Base-by-base conservation (phyloP, 768 basidiomycete genomes). In the Strobilomyces confusus region DNA sequence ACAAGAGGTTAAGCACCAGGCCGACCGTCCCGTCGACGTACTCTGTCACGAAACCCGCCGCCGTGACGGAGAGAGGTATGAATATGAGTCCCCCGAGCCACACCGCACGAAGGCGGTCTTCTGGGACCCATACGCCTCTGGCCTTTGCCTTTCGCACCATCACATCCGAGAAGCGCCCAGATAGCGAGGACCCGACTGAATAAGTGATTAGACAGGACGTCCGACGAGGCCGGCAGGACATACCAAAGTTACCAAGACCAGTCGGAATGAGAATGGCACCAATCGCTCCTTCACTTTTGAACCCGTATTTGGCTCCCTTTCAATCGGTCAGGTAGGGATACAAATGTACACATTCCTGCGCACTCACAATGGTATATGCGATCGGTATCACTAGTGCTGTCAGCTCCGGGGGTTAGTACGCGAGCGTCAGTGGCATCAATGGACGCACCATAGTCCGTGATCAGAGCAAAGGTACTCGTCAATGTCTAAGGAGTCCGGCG, bases 101-200 rank as follows among this genome's bases (percentile, higher is more conserved):
- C 2, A 78, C 71, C 2, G 75, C 83, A 1, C 81, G 75, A 23
- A 88, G 73, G 6, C 86, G 79, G 57, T 86, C 87, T 64, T 89
- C 86, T 0, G 86, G 86, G 40, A 80, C 77, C 83, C 82, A 86
- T 2, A 71, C 59, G 1, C 84, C 84, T 0, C 74, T 75, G 43
- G 73, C 67, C 15, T 76, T 76, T 69, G 79, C 83, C 37, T 61
- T 63, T 17, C 76, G 68, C 22, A 89, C 71, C 0, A 77, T 68
- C 25, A 58, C 55, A 63, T 89, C 87, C 0, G 87, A 87, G 0
- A 86, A 54, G 15, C 72, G 72, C 1, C 87, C 86, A 0, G 81
- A 76, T 7, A 84, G 56, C 4, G 80, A 79, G 3, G 84, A 80
- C 1, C 86, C 85, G 42, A 81, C 84, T 86, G 48, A 4, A 9